phyloP scores from a whole-genome alignment of 1,139 yeast genomes.

The Taphrina betulina region DNA sequence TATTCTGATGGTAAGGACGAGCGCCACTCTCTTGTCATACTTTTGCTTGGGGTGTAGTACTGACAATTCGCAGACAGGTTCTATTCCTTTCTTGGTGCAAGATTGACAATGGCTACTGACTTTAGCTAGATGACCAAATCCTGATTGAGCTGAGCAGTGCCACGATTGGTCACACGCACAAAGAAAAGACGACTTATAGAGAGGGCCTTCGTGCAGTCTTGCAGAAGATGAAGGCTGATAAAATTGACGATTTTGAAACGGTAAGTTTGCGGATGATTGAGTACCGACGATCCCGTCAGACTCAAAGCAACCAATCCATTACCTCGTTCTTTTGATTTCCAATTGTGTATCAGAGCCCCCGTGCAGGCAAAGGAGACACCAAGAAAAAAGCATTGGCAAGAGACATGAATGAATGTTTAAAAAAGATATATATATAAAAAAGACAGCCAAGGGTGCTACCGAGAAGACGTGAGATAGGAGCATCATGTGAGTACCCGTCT shows the following conservation, averaged over 20 bases:
- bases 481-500: no score
- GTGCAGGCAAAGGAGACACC: background rate
- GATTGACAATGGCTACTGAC: slow-evolving; percentile 1
- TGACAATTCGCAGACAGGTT: slow-evolving; percentile 17
- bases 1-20: slow-evolving; percentile 8
- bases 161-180: slow-evolving; percentile 1
- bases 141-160: slow-evolving; percentile 26
- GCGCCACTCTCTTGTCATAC: background rate
- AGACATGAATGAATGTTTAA: no score
- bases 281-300: slow-evolving; percentile 17
- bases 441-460: no score
- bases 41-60: background rate
- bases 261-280: slow-evolving; percentile 18
- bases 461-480: no score
- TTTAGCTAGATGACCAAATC: slow-evolving; percentile 23
- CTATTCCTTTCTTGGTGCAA: background rate
- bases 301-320: slow-evolving; percentile 10
- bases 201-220: slow-evolving; percentile 17
- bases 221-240: slow-evolving; percentile 14
- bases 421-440: no score
- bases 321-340: slow-evolving; percentile 13
- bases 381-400: background rate
- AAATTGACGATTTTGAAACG: slow-evolving; percentile 15
- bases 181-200: slow-evolving; percentile 16
- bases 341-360: background rate